Base-by-base conservation (phyloP, 2,329 filamentous ascomycete species). In the Delphinella strobiligena region DNA sequence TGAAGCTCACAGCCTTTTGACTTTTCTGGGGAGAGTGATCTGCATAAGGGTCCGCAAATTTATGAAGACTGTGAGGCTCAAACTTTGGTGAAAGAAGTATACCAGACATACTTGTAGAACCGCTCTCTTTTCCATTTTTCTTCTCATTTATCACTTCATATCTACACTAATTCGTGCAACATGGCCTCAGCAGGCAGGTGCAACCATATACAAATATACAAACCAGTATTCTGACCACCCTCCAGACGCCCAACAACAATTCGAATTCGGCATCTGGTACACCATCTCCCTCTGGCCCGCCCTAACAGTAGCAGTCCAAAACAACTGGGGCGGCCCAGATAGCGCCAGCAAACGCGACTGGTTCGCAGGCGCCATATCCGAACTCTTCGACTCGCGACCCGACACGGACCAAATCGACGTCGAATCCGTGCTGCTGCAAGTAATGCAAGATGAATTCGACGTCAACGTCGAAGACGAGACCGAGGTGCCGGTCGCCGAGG, bases 371-470 rank as follows among this genome's bases (percentile, higher is more conserved):
- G 83, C 82, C 32, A 71, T 96, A 38, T 81, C 80, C 43, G 85
- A 94, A 18, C 75, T 94, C 46, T 81, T 95, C 51, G 67, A 54
- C 14, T 61, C 67, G 9, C 62, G 68, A 3, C 68, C 75, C 2
- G 67, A 76, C 40, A 78, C 83, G 9, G 82, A 94, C 50, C 66
- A 73, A 14, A 77, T 81, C 47, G 86, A 95, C 51, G 67, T 95
- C 32, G 89, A 96, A 66, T 73, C 80, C 31, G 78, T 93, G 37
- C 68, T 96, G 35, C 68, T 94, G 34, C 84, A 95, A 54, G 79
- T 94, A 45, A 91, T 96, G 81, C 74, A 82, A 46, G 91, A 96
- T 64, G 91, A 98, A 62, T 98, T 96, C 54, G 87, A 94, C 53
- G 82, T 91, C 40, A 80, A 84, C 41, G 75, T 95, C 19, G 91